Evolutionary conservation across 2,329 filamentous ascomycete genomes (phyloP).

Genomic region (Neonectria sp.): DNA sequence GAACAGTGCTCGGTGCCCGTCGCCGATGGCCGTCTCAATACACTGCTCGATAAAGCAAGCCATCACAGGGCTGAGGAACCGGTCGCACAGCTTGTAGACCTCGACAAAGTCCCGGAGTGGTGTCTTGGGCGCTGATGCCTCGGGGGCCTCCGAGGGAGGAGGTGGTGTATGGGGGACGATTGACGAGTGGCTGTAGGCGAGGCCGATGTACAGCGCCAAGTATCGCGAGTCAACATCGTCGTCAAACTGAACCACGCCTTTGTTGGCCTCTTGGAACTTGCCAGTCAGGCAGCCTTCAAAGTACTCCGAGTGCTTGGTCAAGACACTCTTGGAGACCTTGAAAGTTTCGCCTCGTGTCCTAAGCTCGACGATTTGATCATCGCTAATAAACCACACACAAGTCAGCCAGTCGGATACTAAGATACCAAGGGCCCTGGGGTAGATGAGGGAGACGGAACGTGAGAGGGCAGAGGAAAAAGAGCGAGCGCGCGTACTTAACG

Average conservation of each 20-base stretch:
- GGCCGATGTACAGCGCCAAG: conserved; percentile 53
- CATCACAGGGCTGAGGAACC: conserved; percentile 52
- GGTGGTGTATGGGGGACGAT: conserved; percentile 50
- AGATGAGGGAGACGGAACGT: conserved; percentile 18
- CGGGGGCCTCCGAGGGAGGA: conserved; percentile 42
- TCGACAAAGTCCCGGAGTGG: conserved; percentile 53
- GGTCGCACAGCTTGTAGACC: conserved; percentile 56
- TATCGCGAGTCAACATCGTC: conserved; percentile 53
- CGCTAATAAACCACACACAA: conserved; percentile 36
- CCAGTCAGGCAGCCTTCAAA: conserved; percentile 49
- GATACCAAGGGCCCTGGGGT: background rate
- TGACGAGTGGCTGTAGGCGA: conserved; percentile 54
- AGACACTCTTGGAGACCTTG: conserved; percentile 49
- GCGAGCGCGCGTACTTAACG: conserved; percentile 48
- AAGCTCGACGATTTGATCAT: conserved; percentile 51
- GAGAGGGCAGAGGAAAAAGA: conserved; percentile 10
- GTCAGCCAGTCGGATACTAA: conserved; percentile 8
- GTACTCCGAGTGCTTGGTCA: conserved; percentile 53
- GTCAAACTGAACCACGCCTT: conserved; percentile 47
- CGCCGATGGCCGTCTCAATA: conserved; percentile 49
- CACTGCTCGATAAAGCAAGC: conserved; percentile 49
- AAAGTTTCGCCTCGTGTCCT: conserved; percentile 49
- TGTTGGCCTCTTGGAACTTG: conserved; percentile 48
- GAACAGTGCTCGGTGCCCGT: conserved; percentile 53
- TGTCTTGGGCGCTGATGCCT: conserved; percentile 45